These are phyloP conservation scores for Talaromyces sp. DNA, from an alignment of 2,329 filamentous ascomycete species.

Conservation along the genomic window DNA sequence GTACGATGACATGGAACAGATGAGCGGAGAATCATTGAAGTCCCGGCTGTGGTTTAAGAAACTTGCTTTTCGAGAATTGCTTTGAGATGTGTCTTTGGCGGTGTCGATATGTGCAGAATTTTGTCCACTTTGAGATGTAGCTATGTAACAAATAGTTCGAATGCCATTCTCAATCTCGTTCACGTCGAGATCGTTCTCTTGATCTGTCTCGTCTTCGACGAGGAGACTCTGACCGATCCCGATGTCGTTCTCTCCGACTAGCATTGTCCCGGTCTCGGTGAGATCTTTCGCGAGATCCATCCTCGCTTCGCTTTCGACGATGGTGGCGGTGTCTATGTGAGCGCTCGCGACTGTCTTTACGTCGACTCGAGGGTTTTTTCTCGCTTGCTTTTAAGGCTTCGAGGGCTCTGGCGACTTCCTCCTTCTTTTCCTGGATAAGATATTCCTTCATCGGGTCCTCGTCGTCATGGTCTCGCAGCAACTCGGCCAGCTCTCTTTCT, in stretches of 20 bases:
- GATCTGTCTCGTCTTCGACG: slow-evolving; percentile 5
- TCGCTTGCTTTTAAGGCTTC: slow-evolving; percentile 49
- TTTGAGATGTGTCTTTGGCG: slow-evolving; percentile 2
- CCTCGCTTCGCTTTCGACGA: slow-evolving; percentile 29
- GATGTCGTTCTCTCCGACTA: slow-evolving; percentile 23
- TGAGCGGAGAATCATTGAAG: slow-evolving; percentile 16
- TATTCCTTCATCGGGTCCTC: slow-evolving; percentile 98
- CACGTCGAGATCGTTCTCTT: slow-evolving; percentile 27
- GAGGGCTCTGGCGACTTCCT: slow-evolving; percentile 73
- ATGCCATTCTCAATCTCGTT: slow-evolving; percentile 23
- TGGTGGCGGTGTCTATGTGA: slow-evolving; percentile 45
- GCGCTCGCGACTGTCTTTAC: slow-evolving; percentile 36
- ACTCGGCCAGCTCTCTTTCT: slow-evolving; percentile 71
- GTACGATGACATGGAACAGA: not conserved
- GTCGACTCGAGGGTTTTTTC: slow-evolving; percentile 33
- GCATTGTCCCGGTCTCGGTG: slow-evolving; percentile 28
- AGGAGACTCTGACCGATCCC: slow-evolving; percentile 13
- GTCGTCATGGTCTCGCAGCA: slow-evolving; percentile 81
- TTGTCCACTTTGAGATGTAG: not conserved
- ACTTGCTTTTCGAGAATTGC: slow-evolving; percentile 1
- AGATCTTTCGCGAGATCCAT: slow-evolving; percentile 31
- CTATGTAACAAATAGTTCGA: slow-evolving; percentile 3
- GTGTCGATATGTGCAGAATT: slow-evolving; percentile 3
- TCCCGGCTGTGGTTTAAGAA: not conserved
- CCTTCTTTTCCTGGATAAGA: slow-evolving; percentile 84